These are phyloP conservation scores for Entophlyctis luteolus DNA, from an alignment of 192 early-diverging fungal species.

Conservation along the genomic window DNA sequence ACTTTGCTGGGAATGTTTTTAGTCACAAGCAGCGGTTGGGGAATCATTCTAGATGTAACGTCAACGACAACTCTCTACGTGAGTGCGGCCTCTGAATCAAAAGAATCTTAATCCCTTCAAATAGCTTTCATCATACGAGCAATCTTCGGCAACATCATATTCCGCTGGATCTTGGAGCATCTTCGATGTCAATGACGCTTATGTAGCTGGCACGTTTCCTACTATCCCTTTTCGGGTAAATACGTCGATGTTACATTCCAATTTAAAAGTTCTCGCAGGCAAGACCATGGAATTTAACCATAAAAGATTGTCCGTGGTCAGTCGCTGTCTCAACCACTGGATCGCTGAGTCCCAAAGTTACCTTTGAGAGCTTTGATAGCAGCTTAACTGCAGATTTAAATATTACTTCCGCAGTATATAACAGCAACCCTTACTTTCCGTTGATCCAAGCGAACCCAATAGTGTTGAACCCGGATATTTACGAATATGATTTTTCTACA, in stretches of 20 bases:
- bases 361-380: background rate
- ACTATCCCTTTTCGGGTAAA: conserved; percentile 5
- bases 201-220: conserved; percentile 18
- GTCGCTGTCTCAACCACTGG: no score
- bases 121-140: background rate
- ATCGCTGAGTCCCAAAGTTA: no score
- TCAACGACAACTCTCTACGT: background rate
- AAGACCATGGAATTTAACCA: conserved; percentile 15
- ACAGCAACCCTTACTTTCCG: conserved; percentile 11
- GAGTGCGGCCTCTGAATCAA: background rate
- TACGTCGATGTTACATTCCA: background rate
- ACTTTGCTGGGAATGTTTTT: conserved; percentile 2
- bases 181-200: conserved; percentile 9
- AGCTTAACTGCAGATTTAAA: background rate
- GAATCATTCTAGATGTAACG: conserved; percentile 10
- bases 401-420: background rate
- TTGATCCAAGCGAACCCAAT: background rate
- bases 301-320: conserved; percentile 1
- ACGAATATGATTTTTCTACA: no score
- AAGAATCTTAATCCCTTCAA: no score
- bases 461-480: background rate
- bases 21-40: conserved; percentile 10
- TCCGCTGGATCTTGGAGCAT: conserved; percentile 23
- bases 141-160: background rate
- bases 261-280: background rate